phyloP scores from a whole-genome alignment of 257 asterid genomes.

The Gynochthodes officinalis region DNA sequence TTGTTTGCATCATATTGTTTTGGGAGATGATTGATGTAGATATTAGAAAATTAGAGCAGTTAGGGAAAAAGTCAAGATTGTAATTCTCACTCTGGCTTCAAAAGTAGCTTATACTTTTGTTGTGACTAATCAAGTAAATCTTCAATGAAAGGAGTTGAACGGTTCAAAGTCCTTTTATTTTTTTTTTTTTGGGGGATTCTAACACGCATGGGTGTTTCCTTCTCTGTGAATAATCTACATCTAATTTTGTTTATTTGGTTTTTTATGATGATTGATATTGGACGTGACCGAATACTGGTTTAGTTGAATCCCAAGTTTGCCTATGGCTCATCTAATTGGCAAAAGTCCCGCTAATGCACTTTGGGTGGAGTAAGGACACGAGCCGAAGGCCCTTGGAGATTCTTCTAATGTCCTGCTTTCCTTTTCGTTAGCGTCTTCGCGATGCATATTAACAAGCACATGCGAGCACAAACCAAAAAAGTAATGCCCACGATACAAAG shows the following conservation, averaged over 20 bases:
- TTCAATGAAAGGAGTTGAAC: too few species aligned
- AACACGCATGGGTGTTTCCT: not conserved
- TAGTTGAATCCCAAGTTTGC: not conserved
- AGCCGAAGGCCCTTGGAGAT: not conserved
- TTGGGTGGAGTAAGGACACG: not conserved
- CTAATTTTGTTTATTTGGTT: too few species aligned
- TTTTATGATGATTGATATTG: too few species aligned
- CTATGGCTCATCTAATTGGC: not conserved
- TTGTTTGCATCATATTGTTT: not conserved
- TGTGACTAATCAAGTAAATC: too few species aligned
- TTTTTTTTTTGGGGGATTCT: too few species aligned
- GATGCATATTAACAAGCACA: slow-evolving; percentile 6
- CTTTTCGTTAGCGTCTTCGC: slow-evolving; percentile 3
- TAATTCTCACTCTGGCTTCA: too few species aligned
- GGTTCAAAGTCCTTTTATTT: too few species aligned
- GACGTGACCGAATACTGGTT: too few species aligned
- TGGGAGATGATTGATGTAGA: not conserved
- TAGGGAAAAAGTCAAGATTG: too few species aligned
- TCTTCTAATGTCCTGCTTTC: not conserved
- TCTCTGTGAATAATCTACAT: not conserved
- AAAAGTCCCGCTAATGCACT: not conserved
- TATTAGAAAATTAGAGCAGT: too few species aligned
- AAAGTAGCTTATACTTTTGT: too few species aligned
- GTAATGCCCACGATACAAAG: not conserved
- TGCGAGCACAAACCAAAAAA: slow-evolving; percentile 9